Evolutionary conservation across 441 rosid species (phyloP).

Genomic region (Erodium trifolium): DNA sequence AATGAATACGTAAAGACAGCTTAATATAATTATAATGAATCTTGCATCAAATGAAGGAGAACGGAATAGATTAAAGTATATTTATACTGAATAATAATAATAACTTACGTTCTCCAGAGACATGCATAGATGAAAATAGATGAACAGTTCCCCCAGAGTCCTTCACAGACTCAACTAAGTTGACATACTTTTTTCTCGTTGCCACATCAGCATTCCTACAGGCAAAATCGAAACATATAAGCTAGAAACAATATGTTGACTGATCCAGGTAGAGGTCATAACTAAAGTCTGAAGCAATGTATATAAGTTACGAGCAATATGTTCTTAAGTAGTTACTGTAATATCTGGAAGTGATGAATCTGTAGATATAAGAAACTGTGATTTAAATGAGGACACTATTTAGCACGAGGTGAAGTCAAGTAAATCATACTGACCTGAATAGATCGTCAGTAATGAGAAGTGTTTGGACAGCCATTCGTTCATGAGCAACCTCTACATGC

Average conservation of each 20-base stretch:
- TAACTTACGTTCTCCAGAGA: constrained; percentile 86
- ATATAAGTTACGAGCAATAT: too few relatives aligned
- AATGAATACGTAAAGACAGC: too few relatives aligned
- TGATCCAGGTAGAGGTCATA: too few relatives aligned
- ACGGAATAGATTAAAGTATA: too few relatives aligned
- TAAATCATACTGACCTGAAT: constrained; percentile 53
- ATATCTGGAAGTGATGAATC: too few relatives aligned
- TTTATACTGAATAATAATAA: neutral
- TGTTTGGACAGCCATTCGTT: constrained; percentile 86
- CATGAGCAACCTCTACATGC: constrained; percentile 95
- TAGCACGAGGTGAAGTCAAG: neutral
- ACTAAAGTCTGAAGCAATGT: too few relatives aligned
- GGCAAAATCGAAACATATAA: constrained; percentile 4
- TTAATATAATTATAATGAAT: neutral
- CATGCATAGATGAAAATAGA: constrained; percentile 89
- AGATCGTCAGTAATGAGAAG: constrained; percentile 93
- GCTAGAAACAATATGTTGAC: neutral
- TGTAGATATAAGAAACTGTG: too few relatives aligned
- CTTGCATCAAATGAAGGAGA: neutral
- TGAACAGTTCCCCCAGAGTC: constrained; percentile 64
- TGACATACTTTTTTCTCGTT: constrained; percentile 57
- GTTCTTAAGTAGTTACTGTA: too few relatives aligned
- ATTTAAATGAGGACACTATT: too few relatives aligned
- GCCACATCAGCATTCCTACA: constrained; percentile 72
- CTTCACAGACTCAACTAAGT: constrained; percentile 71